phyloP scores from a whole-genome alignment of 164 flowering plant genomes.

The Liquidambar formosana region DNA sequence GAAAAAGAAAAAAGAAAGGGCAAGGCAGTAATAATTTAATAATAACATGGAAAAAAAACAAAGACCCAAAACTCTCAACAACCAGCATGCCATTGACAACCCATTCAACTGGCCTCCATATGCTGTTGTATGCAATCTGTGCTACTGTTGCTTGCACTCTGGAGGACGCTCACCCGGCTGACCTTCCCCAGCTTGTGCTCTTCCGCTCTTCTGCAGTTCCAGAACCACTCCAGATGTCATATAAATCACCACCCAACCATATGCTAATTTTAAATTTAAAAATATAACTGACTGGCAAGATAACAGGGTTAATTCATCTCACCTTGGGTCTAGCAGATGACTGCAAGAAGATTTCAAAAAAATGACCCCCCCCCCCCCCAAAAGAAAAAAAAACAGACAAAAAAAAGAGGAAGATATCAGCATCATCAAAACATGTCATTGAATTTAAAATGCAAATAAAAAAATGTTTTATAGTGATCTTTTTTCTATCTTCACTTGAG shows the following conservation, averaged over 20 bases:
- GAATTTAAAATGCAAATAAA: background rate
- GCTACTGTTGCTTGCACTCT: conserved; percentile 58
- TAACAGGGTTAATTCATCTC: background rate
- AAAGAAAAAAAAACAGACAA: background rate
- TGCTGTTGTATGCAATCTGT: background rate
- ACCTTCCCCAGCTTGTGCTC: conserved; percentile 27
- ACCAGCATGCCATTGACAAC: background rate
- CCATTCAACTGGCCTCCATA: background rate
- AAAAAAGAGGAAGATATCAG: conserved; percentile 2
- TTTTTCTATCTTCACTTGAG: conserved; percentile 22
- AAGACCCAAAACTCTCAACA: conserved; percentile 7
- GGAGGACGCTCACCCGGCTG: conserved; percentile 49
- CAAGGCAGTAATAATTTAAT: background rate
- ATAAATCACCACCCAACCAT: background rate
- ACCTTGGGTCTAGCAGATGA: conserved; percentile 36
- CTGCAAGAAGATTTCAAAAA: conserved; percentile 17
- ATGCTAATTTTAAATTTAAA: too few species aligned
- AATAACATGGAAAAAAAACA: background rate
- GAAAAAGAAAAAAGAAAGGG: background rate
- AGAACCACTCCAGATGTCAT: background rate
- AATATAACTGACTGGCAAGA: too few species aligned
- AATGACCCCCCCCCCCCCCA: too few species aligned
- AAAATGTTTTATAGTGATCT: background rate
- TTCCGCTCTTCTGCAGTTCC: conserved; percentile 39
- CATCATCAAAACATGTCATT: background rate